Evolutionary conservation across 495 filamentous ascomycete species (phyloP), one percentile per base, ranked within the genome.

Genomic region (Penicillium longicatenatum): DNA sequence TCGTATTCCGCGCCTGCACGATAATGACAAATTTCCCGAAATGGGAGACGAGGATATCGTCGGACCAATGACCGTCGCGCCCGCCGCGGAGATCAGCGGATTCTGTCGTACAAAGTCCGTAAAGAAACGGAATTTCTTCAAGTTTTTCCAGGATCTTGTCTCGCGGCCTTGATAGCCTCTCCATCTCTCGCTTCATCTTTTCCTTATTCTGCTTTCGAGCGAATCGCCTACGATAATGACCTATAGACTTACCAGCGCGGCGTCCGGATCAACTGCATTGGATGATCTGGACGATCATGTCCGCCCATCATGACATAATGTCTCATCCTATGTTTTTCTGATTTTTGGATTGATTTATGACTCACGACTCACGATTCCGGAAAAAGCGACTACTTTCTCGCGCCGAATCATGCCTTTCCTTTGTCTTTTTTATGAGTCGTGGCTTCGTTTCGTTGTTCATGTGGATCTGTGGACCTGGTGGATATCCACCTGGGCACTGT

Each of bases 1-100:
- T 57, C 84, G 82, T 57, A 80, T 89, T 16, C 87, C 87, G 5
- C 77, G 80, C 16, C 75, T 90, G 47, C 83, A 86, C 45, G 76
- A 82, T 57, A 84, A 85, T 69, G 86, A 90, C 57, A 96, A 96
- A 72, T 97, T 96, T 61, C 91, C 89, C 24, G 85, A 89, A 57
- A 82, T 93, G 48, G 92, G 90, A 26, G 91, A 96, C 62, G 86
- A 91, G 53, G 91, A 95, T 67, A 94, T 96, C 57, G 91, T 97
- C 14, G 93, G 92, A 1, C 92, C 93, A 4, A 97, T 97, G 93
- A 84, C 69, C 29, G 74, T 77, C 43, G 69, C 71, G 17, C 70
- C 77, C n/a, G 69, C 76, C 11, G 58, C 65, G 10, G 65, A 65
- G 48, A 58, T 62, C 30, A 44, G 64, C 12, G 69, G 71, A 17